A percentile compares a stretch with the other conserved stretches of the same genome.
Conservation (phyloP, 2,329 filamentous ascomycete genomes). For the Epichloe coenophiala region DNA sequence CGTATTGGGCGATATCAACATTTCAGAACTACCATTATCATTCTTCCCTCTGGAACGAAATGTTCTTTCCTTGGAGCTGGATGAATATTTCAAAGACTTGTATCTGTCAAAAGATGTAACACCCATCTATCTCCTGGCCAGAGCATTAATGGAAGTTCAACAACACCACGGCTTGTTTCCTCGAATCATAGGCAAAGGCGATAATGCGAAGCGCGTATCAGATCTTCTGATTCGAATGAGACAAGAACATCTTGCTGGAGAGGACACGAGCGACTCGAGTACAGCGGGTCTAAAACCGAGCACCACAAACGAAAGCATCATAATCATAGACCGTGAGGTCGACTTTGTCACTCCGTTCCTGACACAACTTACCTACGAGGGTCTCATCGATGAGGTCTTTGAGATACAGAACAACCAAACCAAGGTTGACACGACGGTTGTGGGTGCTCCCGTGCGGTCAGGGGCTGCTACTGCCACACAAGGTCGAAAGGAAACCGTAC, state of each 20-base stretch:
- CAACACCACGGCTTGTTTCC: conserved; percentile 87
- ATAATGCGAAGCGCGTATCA: conserved; percentile 79
- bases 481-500: conserved; percentile 71
- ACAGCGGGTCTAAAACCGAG: conserved; percentile 68
- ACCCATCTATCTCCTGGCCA: conserved; percentile 76
- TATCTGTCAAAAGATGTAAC: conserved; percentile 87
- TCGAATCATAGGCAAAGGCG: conserved; percentile 86
- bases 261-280: conserved; percentile 49
- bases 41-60: conserved; percentile 90
- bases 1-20: conserved; percentile 81
- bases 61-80: conserved; percentile 78
- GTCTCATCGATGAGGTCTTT: conserved; percentile 85
- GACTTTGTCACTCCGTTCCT: conserved; percentile 86
- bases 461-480: conserved; percentile 41
- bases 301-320: conserved; percentile 74
- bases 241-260: conserved; percentile 71
- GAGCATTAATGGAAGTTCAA: conserved; percentile 88
- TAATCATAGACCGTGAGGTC: conserved; percentile 90
- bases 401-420: conserved; percentile 85
- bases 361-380: conserved; percentile 93
- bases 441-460: conserved; percentile 58
- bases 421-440: conserved; percentile 80
- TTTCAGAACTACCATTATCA: conserved; percentile 73
- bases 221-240: conserved; percentile 85
- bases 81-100: conserved; percentile 74